Evolutionary conservation across 2,329 filamentous ascomycete species (phyloP).

Genomic region (Nigrograna mackinnonii): DNA sequence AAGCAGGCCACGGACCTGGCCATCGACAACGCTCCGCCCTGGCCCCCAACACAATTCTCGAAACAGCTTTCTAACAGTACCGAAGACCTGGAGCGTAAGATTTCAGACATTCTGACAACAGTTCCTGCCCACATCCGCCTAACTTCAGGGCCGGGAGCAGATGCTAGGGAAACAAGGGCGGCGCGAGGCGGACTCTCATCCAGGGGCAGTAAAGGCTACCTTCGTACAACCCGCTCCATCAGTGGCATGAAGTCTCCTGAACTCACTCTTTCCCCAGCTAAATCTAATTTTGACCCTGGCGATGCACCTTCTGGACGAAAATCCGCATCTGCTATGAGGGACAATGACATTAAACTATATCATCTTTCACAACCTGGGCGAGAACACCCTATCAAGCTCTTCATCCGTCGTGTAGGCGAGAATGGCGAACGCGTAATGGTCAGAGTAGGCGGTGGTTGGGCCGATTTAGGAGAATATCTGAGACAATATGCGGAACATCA

Average conservation of each 20-base stretch:
- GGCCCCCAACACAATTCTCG: conserved; percentile 39
- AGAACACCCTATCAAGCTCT: conserved; percentile 89
- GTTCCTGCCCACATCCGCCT: conserved; percentile 82
- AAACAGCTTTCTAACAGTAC: conserved; percentile 28
- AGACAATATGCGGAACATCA: conserved; percentile 93
- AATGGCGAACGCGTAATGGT: conserved; percentile 95
- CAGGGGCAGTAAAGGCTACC: conserved; percentile 32
- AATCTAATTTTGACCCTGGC: conserved; percentile 31
- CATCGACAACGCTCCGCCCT: conserved; percentile 25
- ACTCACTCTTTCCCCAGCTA: conserved; percentile 41
- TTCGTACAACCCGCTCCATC: conserved; percentile 35
- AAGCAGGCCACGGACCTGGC: conserved; percentile 38
- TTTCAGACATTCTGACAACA: conserved; percentile 74
- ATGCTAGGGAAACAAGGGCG: conserved; percentile 32
- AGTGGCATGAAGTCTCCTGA: conserved; percentile 38
- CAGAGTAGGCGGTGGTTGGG: conserved; percentile 96
- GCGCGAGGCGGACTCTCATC: conserved; percentile 22
- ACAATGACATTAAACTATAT: conserved; percentile 82
- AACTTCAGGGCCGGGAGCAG: conserved; percentile 44
- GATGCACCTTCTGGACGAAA: conserved; percentile 29
- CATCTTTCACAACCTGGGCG: conserved; percentile 84
- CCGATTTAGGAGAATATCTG: conserved; percentile 91
- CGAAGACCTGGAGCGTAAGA: conserved; percentile 77
- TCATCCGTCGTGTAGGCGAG: conserved; percentile 90
- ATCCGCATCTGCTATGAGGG: conserved; percentile 28